phyloP scores from a whole-genome alignment of 108 stramenopile genomes.

The Cyclostephanos invisitatus region DNA sequence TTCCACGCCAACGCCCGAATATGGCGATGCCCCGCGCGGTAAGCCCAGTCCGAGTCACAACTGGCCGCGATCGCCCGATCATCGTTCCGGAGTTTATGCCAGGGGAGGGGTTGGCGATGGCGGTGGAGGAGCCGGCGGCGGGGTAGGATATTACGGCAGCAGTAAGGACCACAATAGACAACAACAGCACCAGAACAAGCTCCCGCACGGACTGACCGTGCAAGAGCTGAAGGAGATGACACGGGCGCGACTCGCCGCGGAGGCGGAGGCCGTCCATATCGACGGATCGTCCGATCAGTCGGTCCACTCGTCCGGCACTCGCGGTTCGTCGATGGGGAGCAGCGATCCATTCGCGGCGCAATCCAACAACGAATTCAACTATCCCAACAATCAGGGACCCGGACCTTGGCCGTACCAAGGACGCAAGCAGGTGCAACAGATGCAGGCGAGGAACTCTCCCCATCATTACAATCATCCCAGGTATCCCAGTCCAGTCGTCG shows the following conservation, averaged over 20 bases:
- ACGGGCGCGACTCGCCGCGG: constrained; percentile 78
- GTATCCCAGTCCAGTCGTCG: constrained; percentile 42
- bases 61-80: constrained; percentile 22
- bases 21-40: constrained; percentile 20
- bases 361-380: constrained; percentile 22
- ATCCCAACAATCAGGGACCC: constrained; percentile 9
- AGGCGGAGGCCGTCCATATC: constrained; percentile 45
- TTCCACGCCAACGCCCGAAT: constrained; percentile 32
- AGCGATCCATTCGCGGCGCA: constrained; percentile 4
- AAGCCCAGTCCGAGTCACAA: constrained; percentile 1
- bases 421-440: constrained; percentile 3
- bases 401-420: constrained; percentile 5
- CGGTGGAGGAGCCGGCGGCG: background rate
- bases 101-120: background rate
- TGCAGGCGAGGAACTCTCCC: constrained; percentile 1
- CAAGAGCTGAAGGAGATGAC: constrained; percentile 94
- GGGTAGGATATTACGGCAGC: background rate
- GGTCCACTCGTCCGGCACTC: constrained; percentile 31
- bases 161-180: constrained; percentile 5
- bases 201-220: constrained; percentile 91
- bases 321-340: constrained; percentile 31
- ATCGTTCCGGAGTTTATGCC: constrained; percentile 4
- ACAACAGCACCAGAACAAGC: constrained; percentile 48
- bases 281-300: constrained; percentile 25
- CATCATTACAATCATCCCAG: constrained; percentile 29